Evolutionary conservation across 306 rosid genomes (phyloP).

Genomic region (Gastrolobium bilobum): DNA sequence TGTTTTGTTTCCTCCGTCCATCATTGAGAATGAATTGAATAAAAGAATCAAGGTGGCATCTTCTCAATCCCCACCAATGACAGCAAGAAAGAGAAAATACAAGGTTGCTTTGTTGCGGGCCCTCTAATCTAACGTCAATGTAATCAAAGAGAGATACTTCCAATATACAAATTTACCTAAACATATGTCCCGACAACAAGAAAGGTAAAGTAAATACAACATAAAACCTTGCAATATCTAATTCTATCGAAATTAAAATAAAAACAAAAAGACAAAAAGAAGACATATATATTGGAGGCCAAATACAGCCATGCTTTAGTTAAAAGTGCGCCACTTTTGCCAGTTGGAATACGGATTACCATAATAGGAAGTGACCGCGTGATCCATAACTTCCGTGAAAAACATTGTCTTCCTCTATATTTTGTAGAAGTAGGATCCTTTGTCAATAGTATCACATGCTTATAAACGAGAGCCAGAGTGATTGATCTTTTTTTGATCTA

Average conservation of each 20-base stretch:
- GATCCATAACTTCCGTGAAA: slow-evolving; percentile 1
- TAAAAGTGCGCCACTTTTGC: background rate
- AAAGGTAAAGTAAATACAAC: background rate
- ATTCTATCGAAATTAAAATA: background rate
- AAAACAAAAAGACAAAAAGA: background rate
- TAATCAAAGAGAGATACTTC: background rate
- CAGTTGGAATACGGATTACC: slow-evolving; percentile 1
- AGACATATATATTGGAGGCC: background rate
- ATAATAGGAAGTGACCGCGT: background rate
- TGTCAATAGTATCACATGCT: too few relatives aligned
- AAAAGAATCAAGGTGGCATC: background rate
- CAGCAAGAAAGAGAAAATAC: slow-evolving; percentile 25
- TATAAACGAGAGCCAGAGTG: too few relatives aligned
- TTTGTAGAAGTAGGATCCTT: too few relatives aligned
- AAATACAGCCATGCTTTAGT: slow-evolving; percentile 1
- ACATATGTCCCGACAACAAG: background rate
- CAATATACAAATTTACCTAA: background rate
- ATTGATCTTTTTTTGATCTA: too few relatives aligned
- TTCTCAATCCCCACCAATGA: background rate
- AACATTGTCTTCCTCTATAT: background rate
- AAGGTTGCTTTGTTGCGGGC: slow-evolving; percentile 3
- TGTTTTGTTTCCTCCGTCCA: background rate
- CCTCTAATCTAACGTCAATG: background rate
- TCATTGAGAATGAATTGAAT: slow-evolving; percentile 38
- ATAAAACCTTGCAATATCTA: background rate